Base-by-base conservation (phyloP, 371 early-diverging fungal genomes). In the Mortierella sp. region DNA sequence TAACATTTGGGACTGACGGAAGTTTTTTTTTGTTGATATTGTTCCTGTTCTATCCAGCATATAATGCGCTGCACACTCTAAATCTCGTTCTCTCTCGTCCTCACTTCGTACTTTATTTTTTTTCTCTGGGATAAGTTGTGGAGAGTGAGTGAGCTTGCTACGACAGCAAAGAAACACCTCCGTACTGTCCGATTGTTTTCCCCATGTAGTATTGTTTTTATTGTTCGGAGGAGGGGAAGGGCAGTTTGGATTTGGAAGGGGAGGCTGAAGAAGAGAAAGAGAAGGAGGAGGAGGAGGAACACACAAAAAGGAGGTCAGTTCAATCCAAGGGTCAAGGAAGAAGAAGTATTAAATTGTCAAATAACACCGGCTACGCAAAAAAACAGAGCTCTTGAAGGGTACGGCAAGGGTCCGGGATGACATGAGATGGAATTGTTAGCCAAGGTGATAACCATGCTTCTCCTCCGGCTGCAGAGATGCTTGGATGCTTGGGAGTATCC, bases 381-480 rank as follows among this genome's bases (percentile, higher is more conserved):
- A 19, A 8, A 37, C 1, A 61, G 22, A 61, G 48, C 48, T 48
- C 5, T 48, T 53, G 9, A n/a, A 26, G 13, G 61, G 61, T 22
- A 48, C 19, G n/a, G n/a, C 13, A 37, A 61, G 37, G 64, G 63
- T 71, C 66, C 34, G 39, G 66, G 48, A 40, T 43, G 71, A 73
- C 68, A 79, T 70, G 79, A 70, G 70, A 66, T 79, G 71, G 74
- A 79, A 79, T 67, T 52, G n/a, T 44, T 66, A n/a, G n/a, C n/a
- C n/a, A n/a, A n/a, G n/a, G 29, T n/a, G n/a, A 16, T n/a, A 0
- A n/a, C 22, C n/a, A 22, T 48, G 22, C 58, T 52, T 64, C 24
- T 26, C 37, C 16, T n/a, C 22, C 71, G 34, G 43, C 71, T 64
- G 58, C 71, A 22, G 22, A 34, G 61, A 34, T 61, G 37, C 22